Conservation (phyloP, 768 basidiomycete species). For the Cystofilobasidium capitatum region DNA sequence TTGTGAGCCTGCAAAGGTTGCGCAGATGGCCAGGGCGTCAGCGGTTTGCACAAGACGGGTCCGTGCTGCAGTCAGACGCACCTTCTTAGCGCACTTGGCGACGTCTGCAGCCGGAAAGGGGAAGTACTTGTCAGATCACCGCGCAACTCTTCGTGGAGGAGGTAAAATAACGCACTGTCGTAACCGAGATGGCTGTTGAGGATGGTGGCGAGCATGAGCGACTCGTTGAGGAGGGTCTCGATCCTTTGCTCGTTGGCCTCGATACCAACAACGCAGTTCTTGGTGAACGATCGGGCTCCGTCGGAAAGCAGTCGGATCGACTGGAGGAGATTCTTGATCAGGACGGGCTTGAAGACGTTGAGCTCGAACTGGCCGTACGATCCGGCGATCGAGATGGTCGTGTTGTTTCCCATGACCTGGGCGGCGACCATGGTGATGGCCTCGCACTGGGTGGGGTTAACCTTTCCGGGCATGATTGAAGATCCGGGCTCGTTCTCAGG, state of each 20-base stretch:
- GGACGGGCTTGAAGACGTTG: slow-evolving; percentile 98
- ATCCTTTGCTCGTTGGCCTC: slow-evolving; percentile 93
- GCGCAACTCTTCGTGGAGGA: background rate
- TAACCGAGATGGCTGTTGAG: slow-evolving; percentile 93
- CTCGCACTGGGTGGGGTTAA: slow-evolving; percentile 98
- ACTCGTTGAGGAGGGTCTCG: slow-evolving; percentile 77
- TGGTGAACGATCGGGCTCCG: slow-evolving; percentile 89
- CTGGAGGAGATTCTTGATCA: slow-evolving; percentile 95
- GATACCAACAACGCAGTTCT: slow-evolving; percentile 94
- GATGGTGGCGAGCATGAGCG: slow-evolving; percentile 95
- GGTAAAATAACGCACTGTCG: slow-evolving; percentile 58
- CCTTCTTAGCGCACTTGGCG: slow-evolving; percentile 92
- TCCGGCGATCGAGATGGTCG: slow-evolving; percentile 80
- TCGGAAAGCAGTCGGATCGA: slow-evolving; percentile 88
- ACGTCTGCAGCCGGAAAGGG: slow-evolving; percentile 54
- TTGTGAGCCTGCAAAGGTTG: slow-evolving; percentile 59
- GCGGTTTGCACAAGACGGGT: background rate
- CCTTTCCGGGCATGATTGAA: slow-evolving; percentile 99
- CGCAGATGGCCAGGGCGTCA: too few species aligned
- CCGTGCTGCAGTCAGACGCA: too few species aligned
- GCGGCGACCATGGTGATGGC: slow-evolving; percentile 98
- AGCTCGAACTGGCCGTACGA: slow-evolving; percentile 97
- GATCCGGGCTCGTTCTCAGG: slow-evolving; percentile 99
- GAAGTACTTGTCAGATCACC: slow-evolving; percentile 7
- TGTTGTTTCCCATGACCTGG: slow-evolving; percentile 97